Base-by-base conservation (phyloP, 805 yeast genomes). In the Ogataea degrootiae region DNA sequence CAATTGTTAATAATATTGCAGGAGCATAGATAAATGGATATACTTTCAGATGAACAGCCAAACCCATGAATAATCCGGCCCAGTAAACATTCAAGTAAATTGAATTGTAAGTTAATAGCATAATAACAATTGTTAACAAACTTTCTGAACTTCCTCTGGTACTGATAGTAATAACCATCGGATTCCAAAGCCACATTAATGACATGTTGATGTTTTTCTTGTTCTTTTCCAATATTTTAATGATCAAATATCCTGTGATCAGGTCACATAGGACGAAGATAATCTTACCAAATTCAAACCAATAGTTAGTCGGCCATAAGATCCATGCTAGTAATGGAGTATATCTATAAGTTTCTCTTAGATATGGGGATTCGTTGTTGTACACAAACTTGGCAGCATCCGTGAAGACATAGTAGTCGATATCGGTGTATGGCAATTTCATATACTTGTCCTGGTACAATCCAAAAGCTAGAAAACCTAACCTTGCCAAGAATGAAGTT, bases 131-230 rank as follows among this genome's bases (percentile, higher is more conserved):
- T 2, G 95, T 88, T 41, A 94, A 66, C 1, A 94, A 74, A 51
- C 97, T 90, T 60, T 94, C 99, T 0, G 96, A 85, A 26, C 94
- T 87, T 1, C 99, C 99, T 41, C 99, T 73, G 0, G 97, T 89
- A 54, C 92, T 83, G 42, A 94, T 94, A 0, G 96, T 89, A 33
- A 85, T 80, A 0, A 91, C 98, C 94, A 94, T 87, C 15, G 99
- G 98, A 62, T 94, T 94, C 55, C 89, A 72, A 17, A 94, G 72
- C 98, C 98, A 94, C 5, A 92, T 37, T 8, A 59, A 37, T 22
- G 63, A 53, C 41, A 59, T 45, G 19, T 45, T 53, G 21, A 39
- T 45, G 35, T 49, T 44, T 16, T 34, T 42, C 14, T 43, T 46
- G 46, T 47, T 34, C 31, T 37, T 37, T 42, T 68, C 54, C 46